These are phyloP conservation scores for Myxozyma sirexii DNA, from an alignment of 805 yeast genomes.

Conservation along the genomic window DNA sequence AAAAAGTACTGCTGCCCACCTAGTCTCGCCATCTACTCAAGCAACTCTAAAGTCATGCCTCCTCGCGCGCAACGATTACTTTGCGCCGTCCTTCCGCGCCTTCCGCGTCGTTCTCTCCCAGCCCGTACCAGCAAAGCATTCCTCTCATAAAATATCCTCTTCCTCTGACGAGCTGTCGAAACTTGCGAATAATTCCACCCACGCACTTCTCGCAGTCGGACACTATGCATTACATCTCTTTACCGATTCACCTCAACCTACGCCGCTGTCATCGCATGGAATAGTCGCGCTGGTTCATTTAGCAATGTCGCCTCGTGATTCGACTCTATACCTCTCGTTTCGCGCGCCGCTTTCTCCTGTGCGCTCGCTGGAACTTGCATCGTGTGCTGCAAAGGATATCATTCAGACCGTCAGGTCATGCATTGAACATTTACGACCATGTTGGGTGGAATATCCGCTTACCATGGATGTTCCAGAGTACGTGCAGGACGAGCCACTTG, in stretches of 20 bases:
- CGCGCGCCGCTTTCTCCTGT: slow-evolving; percentile 34
- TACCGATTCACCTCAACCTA: slow-evolving; percentile 16
- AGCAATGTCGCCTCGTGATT: slow-evolving; percentile 35
- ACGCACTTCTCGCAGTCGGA: slow-evolving; percentile 24
- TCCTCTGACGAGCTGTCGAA: slow-evolving; percentile 25
- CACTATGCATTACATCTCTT: slow-evolving; percentile 22
- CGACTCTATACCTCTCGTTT: slow-evolving; percentile 35
- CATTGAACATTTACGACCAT: slow-evolving; percentile 33
- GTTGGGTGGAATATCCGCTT: slow-evolving; percentile 36
- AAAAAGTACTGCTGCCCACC: slow-evolving; percentile 17
- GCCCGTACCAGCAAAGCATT: neutral
- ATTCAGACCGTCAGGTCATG: slow-evolving; percentile 30
- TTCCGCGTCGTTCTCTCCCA: slow-evolving; percentile 24
- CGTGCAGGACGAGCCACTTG: slow-evolving; percentile 34
- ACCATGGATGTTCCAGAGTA: slow-evolving; percentile 35
- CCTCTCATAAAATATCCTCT: slow-evolving; percentile 2
- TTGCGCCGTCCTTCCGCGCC: slow-evolving; percentile 21
- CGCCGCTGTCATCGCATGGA: slow-evolving; percentile 34
- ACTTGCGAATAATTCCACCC: slow-evolving; percentile 22
- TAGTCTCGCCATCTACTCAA: neutral
- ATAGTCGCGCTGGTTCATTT: slow-evolving; percentile 34
- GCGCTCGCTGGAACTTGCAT: slow-evolving; percentile 35
- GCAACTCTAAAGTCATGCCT: slow-evolving; percentile 19
- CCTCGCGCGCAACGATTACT: slow-evolving; percentile 21
- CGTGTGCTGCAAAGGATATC: slow-evolving; percentile 35